Evolutionary conservation across 2,329 filamentous ascomycete species (phyloP), one percentile per base, ranked within the genome.

Genomic region (Rhynchosporium secalis): DNA sequence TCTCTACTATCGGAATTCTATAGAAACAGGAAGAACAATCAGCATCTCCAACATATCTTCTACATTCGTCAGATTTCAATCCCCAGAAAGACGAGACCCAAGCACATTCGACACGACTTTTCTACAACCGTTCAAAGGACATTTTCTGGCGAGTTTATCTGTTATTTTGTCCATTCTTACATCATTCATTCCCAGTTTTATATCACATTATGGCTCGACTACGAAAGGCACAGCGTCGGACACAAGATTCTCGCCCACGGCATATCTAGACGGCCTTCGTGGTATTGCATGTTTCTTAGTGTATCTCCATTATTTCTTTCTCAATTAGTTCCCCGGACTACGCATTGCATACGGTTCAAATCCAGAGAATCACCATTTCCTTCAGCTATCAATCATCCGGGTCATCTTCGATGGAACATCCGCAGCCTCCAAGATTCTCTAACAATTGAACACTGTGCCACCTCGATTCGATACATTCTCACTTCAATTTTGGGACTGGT

Each of bases 341-440:
- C 48, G 58, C n/a, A 56, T 60, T n/a, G 64, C 60, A 10, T 69
- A 68, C 38, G 62, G 62, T 3, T 48, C 51, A n/a, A 51, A 56
- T 7, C 73, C 75, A 55, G 70, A 75, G 54, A 68, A 73, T 20
- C 67, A 71, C n/a, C 65, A 61, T 48, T 51, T 70, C 13, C 63
- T 80, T 20, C 78, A 80, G 66, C 71, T 80, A 5, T 79, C 78
- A 1, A 76, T 78, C 61, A n/a, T 79, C 2, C 75, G 78, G n/a
- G 68, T 79, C 29, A 56, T 79, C 8, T 79, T 75, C 66, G 76
- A 76, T 15, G 79, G 79, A 13, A 74, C 75, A 7, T 75, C 78
- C 13, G 77, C 77, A 74, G 79, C 81, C 2, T 75, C 20, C 78
- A 64, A 74, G 81, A 48, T 81, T 81, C 71, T 81, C 81, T 69